Conservation (phyloP, 1,284 basidiomycete genomes). For the Heterobasidion irregulare region DNA sequence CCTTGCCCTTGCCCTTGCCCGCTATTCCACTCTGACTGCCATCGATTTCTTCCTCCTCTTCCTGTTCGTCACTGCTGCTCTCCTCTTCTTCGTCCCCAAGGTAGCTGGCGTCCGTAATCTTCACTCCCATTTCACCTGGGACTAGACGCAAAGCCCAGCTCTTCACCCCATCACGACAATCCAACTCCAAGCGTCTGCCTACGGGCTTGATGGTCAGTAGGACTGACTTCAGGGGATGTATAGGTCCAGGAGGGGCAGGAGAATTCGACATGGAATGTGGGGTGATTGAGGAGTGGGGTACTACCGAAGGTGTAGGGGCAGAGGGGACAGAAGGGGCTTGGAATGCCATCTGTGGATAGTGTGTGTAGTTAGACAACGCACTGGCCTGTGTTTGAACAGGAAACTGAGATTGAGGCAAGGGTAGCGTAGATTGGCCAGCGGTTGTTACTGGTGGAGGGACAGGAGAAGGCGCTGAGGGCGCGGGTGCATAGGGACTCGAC, state of each 20-base stretch:
- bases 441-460: not conserved
- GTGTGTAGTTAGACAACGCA: not conserved
- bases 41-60: constrained; percentile 11
- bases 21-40: constrained; percentile 10
- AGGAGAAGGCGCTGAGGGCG: not conserved
- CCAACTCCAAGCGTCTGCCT: constrained; percentile 46
- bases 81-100: constrained; percentile 37
- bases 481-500: constrained; percentile 4
- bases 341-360: not conserved
- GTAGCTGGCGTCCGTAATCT: constrained; percentile 45
- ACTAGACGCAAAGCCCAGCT: constrained; percentile 57
- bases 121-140: constrained; percentile 41
- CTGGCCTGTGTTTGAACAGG: not conserved
- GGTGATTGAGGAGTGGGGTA: constrained; percentile 6
- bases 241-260: constrained; percentile 25
- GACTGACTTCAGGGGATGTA: constrained; percentile 29
- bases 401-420: not conserved
- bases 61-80: constrained; percentile 17
- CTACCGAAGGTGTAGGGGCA: not conserved
- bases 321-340: not conserved
- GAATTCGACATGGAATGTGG: constrained; percentile 29
- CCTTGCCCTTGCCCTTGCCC: constrained; percentile 11
- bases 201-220: constrained; percentile 46
- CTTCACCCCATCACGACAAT: constrained; percentile 56
- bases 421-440: not conserved